Conservation (phyloP, 495 filamentous ascomycete species). For the Pseudevernia furfuracea region DNA sequence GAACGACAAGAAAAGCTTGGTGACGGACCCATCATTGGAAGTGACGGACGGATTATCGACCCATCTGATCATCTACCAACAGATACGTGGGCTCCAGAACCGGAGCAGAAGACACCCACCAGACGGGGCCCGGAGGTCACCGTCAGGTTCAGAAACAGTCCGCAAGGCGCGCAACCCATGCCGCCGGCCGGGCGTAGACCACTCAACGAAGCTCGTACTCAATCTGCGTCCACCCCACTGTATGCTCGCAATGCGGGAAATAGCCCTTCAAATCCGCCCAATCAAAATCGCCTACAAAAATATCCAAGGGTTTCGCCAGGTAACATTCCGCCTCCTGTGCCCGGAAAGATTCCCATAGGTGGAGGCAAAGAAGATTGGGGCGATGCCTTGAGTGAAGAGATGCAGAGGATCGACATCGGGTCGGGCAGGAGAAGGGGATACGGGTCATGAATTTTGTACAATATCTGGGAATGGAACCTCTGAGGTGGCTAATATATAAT, state of each 20-base stretch:
- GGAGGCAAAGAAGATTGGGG: slow-evolving; percentile 35
- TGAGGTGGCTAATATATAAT: too few species aligned
- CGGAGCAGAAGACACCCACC: slow-evolving; percentile 59
- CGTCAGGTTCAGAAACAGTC: slow-evolving; percentile 41
- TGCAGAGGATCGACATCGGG: slow-evolving; percentile 78
- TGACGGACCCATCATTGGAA: slow-evolving; percentile 60
- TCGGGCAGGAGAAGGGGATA: slow-evolving; percentile 29
- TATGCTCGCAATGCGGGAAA: slow-evolving; percentile 26
- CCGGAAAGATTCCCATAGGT: slow-evolving; percentile 63
- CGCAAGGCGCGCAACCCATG: slow-evolving; percentile 42
- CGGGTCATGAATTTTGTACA: neutral
- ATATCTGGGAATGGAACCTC: neutral
- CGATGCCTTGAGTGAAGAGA: slow-evolving; percentile 67
- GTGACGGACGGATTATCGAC: slow-evolving; percentile 81
- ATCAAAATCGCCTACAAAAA: slow-evolving; percentile 59
- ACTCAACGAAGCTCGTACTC: slow-evolving; percentile 27
- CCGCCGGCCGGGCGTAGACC: slow-evolving; percentile 26
- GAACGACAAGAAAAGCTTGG: slow-evolving; percentile 35
- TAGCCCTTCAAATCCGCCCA: slow-evolving; percentile 22
- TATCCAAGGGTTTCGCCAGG: slow-evolving; percentile 24
- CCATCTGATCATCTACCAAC: slow-evolving; percentile 88
- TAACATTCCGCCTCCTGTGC: slow-evolving; percentile 51
- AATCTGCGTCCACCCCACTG: slow-evolving; percentile 26
- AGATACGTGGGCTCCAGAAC: slow-evolving; percentile 89
- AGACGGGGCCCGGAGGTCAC: slow-evolving; percentile 48